Evolutionary conservation across 1,284 basidiomycete genomes (phyloP), one percentile per base, ranked within the genome.

Genomic region (Erythrobasidium hasegawianum): DNA sequence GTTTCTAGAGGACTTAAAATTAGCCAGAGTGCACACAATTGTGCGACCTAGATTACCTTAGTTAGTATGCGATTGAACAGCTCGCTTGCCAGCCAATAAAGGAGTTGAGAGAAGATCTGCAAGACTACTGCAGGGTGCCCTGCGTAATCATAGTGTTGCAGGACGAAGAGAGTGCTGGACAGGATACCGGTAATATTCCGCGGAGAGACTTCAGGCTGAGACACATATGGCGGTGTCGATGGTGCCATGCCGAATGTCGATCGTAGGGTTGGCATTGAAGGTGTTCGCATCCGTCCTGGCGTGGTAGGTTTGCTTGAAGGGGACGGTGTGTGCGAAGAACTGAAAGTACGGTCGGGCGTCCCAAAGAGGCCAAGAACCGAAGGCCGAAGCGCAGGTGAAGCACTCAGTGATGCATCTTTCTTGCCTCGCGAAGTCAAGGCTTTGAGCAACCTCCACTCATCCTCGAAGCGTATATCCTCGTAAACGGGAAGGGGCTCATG

Each of bases 21-120:
- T 24, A 27, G 26, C 27, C 50, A 20, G 22, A 4, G 16, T 22
- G n/a, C 5, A 14, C 11, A n/a, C 24, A 40, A 8, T 54, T 33
- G 22, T n/a, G 45, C 16, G 24, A n/a, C 20, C 27, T 8, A n/a
- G 40, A 69, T 29, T n/a, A 72, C 72, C 67, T 72, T 83, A 1
- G 88, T 90, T 33, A 97, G 79, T 41, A 97, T 84, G 33, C 94
- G 87, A 78, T 98, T 98, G 80, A 97, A 98, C 33, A 91, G 83
- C 79, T 98, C 95, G 77, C 90, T 80, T 13, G 80, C 78, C 62
- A 81, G 76, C 91, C 91, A 95, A 75, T 91, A 95, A 80, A 94
- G 86, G 18, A 96, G 86, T 78, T 98, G 95, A 0, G 92, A 95
- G 84, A 94, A 94, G 50, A 92, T 83, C 76, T 98, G 95, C 14